Conservation (phyloP, 2,329 filamentous ascomycete species). For the Penicillium sp. region DNA sequence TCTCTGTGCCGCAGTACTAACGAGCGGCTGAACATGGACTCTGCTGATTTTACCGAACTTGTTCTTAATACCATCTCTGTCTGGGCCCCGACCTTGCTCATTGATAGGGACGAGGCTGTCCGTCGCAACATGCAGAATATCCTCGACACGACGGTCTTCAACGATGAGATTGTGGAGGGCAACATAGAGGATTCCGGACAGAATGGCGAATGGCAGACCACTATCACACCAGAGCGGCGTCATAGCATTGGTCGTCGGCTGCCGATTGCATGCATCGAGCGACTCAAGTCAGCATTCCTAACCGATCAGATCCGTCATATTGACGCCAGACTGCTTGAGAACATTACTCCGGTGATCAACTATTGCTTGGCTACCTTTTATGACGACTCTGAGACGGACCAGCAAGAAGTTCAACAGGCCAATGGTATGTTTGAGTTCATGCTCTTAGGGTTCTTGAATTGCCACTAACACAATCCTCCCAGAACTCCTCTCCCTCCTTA, state of each 20-base stretch:
- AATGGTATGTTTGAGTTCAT: constrained; percentile 30
- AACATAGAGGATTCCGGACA: constrained; percentile 20
- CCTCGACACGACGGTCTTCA: constrained; percentile 43
- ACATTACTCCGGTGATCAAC: constrained; percentile 36
- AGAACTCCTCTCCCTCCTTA: constrained; percentile 33
- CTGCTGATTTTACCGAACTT: constrained; percentile 32
- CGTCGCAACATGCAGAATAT: constrained; percentile 45
- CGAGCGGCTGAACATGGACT: constrained; percentile 31
- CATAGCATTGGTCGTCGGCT: constrained; percentile 32
- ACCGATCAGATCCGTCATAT: constrained; percentile 23
- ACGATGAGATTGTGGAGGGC: constrained; percentile 25
- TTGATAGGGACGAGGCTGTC: constrained; percentile 48
- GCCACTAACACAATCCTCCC: neutral
- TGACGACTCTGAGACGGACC: constrained; percentile 35
- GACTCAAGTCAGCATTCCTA: constrained; percentile 32
- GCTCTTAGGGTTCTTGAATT: neutral
- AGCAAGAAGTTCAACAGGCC: constrained; percentile 30
- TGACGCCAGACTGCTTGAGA: constrained; percentile 36
- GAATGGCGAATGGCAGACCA: neutral
- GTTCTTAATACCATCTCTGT: constrained; percentile 43
- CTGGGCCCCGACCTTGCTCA: constrained; percentile 53
- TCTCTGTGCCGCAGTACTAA: constrained; percentile 48
- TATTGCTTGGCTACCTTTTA: constrained; percentile 40
- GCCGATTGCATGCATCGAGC: constrained; percentile 30
- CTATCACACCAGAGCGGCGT: constrained; percentile 22